These are phyloP conservation scores for Silybum marianum DNA, from an alignment of 129 eudicot genomes.

Conservation along the genomic window DNA sequence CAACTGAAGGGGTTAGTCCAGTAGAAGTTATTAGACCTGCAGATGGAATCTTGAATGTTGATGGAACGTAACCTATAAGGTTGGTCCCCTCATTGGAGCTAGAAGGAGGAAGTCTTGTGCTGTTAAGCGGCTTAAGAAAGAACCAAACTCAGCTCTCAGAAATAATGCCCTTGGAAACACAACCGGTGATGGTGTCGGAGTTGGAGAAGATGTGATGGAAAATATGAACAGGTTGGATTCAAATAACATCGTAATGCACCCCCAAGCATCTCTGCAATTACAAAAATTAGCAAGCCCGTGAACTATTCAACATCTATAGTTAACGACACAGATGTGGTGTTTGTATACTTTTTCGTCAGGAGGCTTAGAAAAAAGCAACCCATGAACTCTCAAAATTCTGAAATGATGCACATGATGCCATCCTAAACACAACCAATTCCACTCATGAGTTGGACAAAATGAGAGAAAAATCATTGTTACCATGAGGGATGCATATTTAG, in stretches of 20 bases:
- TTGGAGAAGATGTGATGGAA: slow-evolving; percentile 25
- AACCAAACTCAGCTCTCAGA: slow-evolving; percentile 15
- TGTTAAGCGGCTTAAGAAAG: slow-evolving; percentile 66
- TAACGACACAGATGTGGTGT: slow-evolving; percentile 37
- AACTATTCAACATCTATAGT: slow-evolving; percentile 57
- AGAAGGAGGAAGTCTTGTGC: slow-evolving; percentile 74
- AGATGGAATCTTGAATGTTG: slow-evolving; percentile 38
- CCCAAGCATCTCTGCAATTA: slow-evolving; percentile 34
- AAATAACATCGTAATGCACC: slow-evolving; percentile 18
- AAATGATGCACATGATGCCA: not conserved
- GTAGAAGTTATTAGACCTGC: not conserved
- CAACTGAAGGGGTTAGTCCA: slow-evolving; percentile 24
- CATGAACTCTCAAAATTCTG: too few relatives aligned
- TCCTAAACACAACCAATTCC: not conserved
- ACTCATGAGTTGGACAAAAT: not conserved
- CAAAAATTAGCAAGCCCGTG: slow-evolving; percentile 57
- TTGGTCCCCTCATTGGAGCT: slow-evolving; percentile 49
- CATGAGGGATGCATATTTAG: not conserved
- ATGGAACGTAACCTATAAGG: slow-evolving; percentile 31
- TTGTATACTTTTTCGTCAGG: slow-evolving; percentile 60
- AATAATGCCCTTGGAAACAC: slow-evolving; percentile 18
- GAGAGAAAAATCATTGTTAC: not conserved
- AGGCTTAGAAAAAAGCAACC: slow-evolving; percentile 40
- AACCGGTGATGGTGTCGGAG: slow-evolving; percentile 22
- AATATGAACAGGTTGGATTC: slow-evolving; percentile 18